Evolutionary conservation across 1,284 basidiomycete genomes (phyloP), one percentile per base, ranked within the genome.

Genomic region (Cutaneotrichosporon sp.): DNA sequence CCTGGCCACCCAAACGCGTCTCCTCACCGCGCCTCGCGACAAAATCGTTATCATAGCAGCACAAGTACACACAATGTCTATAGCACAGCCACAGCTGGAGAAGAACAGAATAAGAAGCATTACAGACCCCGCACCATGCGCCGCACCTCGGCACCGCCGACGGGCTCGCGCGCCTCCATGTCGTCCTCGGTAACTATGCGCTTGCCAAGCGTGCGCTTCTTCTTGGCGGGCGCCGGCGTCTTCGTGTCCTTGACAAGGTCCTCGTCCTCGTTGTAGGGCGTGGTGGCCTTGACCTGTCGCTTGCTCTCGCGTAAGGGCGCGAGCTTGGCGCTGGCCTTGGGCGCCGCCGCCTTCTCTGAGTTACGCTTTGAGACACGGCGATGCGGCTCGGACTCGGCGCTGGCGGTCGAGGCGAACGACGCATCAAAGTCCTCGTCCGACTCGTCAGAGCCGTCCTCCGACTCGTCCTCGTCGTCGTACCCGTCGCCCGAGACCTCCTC

Each of bases 141-240:
- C 46, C 71, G 71, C 33, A 79, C 71, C 47, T 79, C 72, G 5
- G 70, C 71, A 61, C 69, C 65, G 14, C 58, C 58, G 6, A 66
- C 57, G 22, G 72, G 69, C 4, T 70, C 73, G 29, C 46, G 46
- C 56, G 78, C 77, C 57, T 34, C 47, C 14, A 83, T 82, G 56
- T 82, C 81, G 50, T 83, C 82, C 59, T 82, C 83, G 6, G 79
- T 83, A 16, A 81, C 67, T 13, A 82, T 72, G 13, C 54, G 58
- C 71, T 79, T 83, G 18, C 81, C 81, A 25, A 84, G 72, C 51
- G 80, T 78, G 61, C 83, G 84, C 75, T 84, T 84, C 67, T 81
- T 82, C 45, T 66, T 63, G 42, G 43, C 67, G 49, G 73, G 77
- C 34, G 77, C 77, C 2, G 75, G 70, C 55, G 79, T 77, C 29